Percentiles rank a stretch among this genome's conserved stretches.
Conservation (phyloP, 805 yeast genomes). For the Teunomyces tritomae region DNA sequence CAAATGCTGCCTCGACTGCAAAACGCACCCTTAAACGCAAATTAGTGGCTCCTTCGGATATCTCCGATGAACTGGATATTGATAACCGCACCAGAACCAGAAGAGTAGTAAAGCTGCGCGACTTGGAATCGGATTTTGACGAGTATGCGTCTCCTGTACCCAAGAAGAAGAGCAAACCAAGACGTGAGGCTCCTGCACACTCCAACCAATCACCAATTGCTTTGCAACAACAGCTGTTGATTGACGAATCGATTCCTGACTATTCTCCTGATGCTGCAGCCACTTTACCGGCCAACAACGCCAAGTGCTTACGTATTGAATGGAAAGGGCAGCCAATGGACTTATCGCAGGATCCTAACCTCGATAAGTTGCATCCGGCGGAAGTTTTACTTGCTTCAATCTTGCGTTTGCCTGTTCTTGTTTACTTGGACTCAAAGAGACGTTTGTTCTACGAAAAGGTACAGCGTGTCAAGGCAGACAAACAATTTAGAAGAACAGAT, state of each 20-base stretch:
- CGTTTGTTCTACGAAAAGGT: slow-evolving; percentile 89
- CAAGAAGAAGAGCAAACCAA: slow-evolving; percentile 41
- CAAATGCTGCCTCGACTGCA: not conserved
- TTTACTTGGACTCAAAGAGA: slow-evolving; percentile 66
- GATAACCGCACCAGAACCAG: slow-evolving; percentile 56
- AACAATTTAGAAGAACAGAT: slow-evolving; percentile 92
- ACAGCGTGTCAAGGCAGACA: slow-evolving; percentile 60
- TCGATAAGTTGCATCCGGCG: slow-evolving; percentile 80
- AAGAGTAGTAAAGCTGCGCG: slow-evolving; percentile 45
- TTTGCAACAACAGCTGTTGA: slow-evolving; percentile 46
- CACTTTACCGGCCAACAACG: slow-evolving; percentile 61
- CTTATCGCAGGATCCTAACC: slow-evolving; percentile 71
- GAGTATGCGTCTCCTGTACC: slow-evolving; percentile 27
- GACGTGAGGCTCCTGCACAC: slow-evolving; percentile 28
- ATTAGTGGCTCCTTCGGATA: slow-evolving; percentile 6
- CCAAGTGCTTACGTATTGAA: slow-evolving; percentile 78
- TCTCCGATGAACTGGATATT: slow-evolving; percentile 19
- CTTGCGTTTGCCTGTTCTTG: slow-evolving; percentile 82
- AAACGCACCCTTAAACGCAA: slow-evolving; percentile 9
- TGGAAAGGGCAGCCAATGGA: slow-evolving; percentile 99
- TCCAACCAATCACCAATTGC: slow-evolving; percentile 26
- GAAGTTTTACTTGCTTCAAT: slow-evolving; percentile 83
- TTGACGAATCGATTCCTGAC: slow-evolving; percentile 75
- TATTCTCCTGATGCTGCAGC: slow-evolving; percentile 65
- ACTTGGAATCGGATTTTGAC: slow-evolving; percentile 16